Evolutionary conservation across 1,284 basidiomycete genomes (phyloP), one percentile per base, ranked within the genome.

Genomic region (Pyrrhoderma noxium): DNA sequence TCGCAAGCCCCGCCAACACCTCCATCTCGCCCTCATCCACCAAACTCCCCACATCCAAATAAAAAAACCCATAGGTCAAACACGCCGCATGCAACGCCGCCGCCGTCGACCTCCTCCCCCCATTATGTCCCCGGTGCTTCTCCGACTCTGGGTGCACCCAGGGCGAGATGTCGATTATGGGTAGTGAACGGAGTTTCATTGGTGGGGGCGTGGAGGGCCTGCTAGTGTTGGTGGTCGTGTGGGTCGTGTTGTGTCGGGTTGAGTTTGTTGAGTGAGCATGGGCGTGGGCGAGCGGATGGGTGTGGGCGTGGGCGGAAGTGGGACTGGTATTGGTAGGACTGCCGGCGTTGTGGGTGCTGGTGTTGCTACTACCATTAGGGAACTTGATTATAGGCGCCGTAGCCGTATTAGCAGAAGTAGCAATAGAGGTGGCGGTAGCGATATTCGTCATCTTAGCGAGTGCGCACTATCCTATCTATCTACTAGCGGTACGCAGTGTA

Each of bases 51-150:
- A 91, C 73, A 52, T 86, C 76, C 45, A 93, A 72, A 64, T 93
- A 94, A 68, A 93, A 91, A 73, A 93, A 93, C 0, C 90, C 91
- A 52, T 80, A 88, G 52, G 86, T 71, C 16, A 83, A 61, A 61
- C 88, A 92, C 11, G 89, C 89, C 0, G 68, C 62, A 62, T 93
- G 89, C 8, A 93, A 66, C 0, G 78, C 76, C 16, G 72, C 69
- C 3, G 85, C 78, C 0, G 76, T 74, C 11, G 70, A 62, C 27
- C 78, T 64, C 16, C 64, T 70, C n/a, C 62, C 58, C 14, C 64
- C 61, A 43, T 70, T 65, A 41, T 64, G 58, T 8, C 58, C 56
- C 34, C 67, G 61, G 40, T 80, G 66, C 58, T 79, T 80, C 0
- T 19, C 45, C 22, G 46, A 41, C 3, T 22, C 42, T 8, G 52